Evolutionary conservation across 1,139 yeast genomes (phyloP).

Genomic region (Lodderomyces theae): DNA sequence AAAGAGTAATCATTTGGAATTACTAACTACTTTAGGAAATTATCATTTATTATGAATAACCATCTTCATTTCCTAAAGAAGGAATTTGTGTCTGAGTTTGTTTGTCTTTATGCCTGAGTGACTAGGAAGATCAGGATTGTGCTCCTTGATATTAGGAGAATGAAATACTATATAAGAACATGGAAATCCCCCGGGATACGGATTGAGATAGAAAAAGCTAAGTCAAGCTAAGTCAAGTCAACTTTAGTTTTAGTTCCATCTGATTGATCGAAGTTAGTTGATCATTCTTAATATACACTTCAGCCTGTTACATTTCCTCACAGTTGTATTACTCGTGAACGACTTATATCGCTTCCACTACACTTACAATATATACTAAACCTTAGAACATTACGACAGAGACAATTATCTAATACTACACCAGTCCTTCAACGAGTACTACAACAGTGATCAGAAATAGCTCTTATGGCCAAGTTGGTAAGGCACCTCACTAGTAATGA

Average conservation of each 20-base stretch:
- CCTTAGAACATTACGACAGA: too few species aligned
- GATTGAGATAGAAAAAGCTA: neutral
- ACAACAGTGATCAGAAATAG: conserved; percentile 13
- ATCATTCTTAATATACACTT: neutral
- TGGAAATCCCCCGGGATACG: neutral
- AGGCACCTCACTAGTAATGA: conserved; percentile 90
- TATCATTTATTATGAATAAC: neutral
- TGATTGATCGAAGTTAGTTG: neutral
- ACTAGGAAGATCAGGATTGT: neutral
- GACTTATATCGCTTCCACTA: neutral
- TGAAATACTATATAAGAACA: neutral
- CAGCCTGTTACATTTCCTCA: neutral
- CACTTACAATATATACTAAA: too few species aligned
- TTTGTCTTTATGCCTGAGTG: neutral
- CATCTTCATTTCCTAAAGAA: neutral
- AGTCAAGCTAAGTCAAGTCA: too few species aligned
- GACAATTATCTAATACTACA: too few species aligned
- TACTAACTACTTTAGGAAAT: neutral
- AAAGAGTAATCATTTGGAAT: neutral
- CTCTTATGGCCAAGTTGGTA: conserved; percentile 80
- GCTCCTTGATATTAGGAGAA: neutral
- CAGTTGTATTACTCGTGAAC: neutral
- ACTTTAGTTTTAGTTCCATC: neutral
- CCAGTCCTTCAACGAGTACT: too few species aligned
- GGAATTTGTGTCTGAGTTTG: neutral